These are phyloP conservation scores for Hymenochaete sp. DNA, from an alignment of 1,284 basidiomycete species.

Conservation along the genomic window DNA sequence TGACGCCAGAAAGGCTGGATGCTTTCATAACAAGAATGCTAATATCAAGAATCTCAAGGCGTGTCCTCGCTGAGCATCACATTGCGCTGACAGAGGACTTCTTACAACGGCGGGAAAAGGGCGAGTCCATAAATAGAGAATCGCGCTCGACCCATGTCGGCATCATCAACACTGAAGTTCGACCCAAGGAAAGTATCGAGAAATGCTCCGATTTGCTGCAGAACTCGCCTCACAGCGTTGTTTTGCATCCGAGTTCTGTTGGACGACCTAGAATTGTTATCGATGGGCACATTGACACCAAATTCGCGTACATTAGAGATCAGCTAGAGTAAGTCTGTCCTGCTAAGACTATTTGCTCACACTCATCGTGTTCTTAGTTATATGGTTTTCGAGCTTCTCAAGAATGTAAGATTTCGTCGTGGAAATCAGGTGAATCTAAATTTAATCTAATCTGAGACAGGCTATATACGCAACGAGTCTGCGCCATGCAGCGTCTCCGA, in stretches of 20 bases:
- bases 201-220: slow-evolving; percentile 57
- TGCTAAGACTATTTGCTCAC: slow-evolving; percentile 3
- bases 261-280: slow-evolving; percentile 52
- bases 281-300: slow-evolving; percentile 66
- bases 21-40: slow-evolving; percentile 89
- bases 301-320: slow-evolving; percentile 81
- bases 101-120: slow-evolving; percentile 30
- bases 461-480: slow-evolving; percentile 58
- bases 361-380: slow-evolving; percentile 41
- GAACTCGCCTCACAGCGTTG: slow-evolving; percentile 37
- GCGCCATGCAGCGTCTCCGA: slow-evolving; percentile 36
- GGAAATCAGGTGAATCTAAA: slow-evolving; percentile 19
- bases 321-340: slow-evolving; percentile 63
- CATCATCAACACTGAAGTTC: slow-evolving; percentile 75
- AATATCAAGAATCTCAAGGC: slow-evolving; percentile 79
- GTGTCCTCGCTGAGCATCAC: slow-evolving; percentile 86
- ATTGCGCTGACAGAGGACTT: slow-evolving; percentile 68
- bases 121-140: slow-evolving; percentile 19
- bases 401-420: slow-evolving; percentile 51
- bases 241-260: slow-evolving; percentile 29
- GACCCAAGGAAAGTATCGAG: slow-evolving; percentile 63
- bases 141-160: slow-evolving; percentile 63
- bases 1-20: slow-evolving; percentile 73
- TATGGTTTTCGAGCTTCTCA: slow-evolving; percentile 81
- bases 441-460: slow-evolving; percentile 1